Conservation (phyloP, 495 filamentous ascomycete species). For the Trichoderma virens region DNA sequence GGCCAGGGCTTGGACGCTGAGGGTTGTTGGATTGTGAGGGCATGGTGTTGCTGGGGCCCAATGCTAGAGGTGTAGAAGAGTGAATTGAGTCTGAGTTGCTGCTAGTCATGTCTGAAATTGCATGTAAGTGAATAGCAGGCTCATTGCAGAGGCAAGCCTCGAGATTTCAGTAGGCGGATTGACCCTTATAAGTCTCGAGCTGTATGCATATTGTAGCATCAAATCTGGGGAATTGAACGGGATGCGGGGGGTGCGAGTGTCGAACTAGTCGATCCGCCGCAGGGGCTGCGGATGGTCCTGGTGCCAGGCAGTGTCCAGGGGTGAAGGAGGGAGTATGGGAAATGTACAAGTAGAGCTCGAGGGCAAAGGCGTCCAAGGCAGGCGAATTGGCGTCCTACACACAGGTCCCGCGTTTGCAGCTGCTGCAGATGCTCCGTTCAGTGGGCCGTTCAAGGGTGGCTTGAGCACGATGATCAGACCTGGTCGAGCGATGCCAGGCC, state of each 20-base stretch:
- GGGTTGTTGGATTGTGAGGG: constrained; percentile 24
- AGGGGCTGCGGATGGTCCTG: not conserved
- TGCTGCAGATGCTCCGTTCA: constrained; percentile 1
- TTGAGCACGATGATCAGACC: not conserved
- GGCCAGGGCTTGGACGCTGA: constrained; percentile 30
- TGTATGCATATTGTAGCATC: constrained; percentile 2
- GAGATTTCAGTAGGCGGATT: not conserved
- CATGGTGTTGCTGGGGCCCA: constrained; percentile 22
- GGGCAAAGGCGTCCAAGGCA: not conserved
- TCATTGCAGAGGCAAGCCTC: constrained; percentile 5
- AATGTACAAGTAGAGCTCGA: not conserved
- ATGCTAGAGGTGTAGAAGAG: constrained; percentile 15
- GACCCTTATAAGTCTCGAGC: constrained; percentile 7
- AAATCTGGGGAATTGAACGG: constrained; percentile 6
- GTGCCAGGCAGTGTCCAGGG: not conserved
- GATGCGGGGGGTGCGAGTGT: not conserved
- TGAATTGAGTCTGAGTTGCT: constrained; percentile 11
- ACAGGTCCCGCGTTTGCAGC: not conserved
- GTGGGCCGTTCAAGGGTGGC: constrained; percentile 9
- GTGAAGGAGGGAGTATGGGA: not conserved
- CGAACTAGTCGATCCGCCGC: not conserved
- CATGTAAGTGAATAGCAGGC: constrained; percentile 5
- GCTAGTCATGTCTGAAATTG: not conserved
- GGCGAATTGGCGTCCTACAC: not conserved
- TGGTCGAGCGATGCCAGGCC: not conserved